Conservation (phyloP, 352 stramenopile genomes). For the Nothophytophthora sp. region DNA sequence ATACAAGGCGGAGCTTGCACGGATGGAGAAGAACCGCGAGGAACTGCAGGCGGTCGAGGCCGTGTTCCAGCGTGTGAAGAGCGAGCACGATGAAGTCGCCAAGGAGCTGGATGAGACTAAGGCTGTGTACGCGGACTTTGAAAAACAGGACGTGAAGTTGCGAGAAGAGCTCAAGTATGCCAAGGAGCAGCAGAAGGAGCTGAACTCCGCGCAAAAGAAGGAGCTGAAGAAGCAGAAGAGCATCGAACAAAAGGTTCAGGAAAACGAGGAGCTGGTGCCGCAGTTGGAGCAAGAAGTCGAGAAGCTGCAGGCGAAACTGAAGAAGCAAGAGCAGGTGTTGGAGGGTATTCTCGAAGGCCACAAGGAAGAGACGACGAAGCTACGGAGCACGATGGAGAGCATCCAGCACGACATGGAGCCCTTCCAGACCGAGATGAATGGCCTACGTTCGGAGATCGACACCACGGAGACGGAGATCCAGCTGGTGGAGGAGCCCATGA, state of each 20-base stretch:
- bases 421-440: constrained; percentile 71
- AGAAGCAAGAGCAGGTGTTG: constrained; percentile 88
- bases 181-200: constrained; percentile 93
- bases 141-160: constrained; percentile 98
- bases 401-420: constrained; percentile 83
- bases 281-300: constrained; percentile 86
- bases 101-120: constrained; percentile 91
- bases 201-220: constrained; percentile 88
- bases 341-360: constrained; percentile 81
- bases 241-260: constrained; percentile 74
- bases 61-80: constrained; percentile 79
- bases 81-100: constrained; percentile 85
- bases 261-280: constrained; percentile 89
- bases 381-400: constrained; percentile 74
- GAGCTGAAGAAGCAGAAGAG: constrained; percentile 93
- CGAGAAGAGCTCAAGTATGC: constrained; percentile 97
- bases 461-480: constrained; percentile 82
- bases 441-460: constrained; percentile 74
- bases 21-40: constrained; percentile 77
- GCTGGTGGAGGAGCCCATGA: constrained; percentile 69
- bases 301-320: constrained; percentile 65
- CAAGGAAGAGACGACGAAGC: constrained; percentile 72
- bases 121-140: constrained; percentile 94
- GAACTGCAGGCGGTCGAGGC: constrained; percentile 84
- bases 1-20: constrained; percentile 64